These are phyloP conservation scores for Leptodontidium sp. DNA, from an alignment of 2,329 filamentous ascomycete species.

Conservation along the genomic window DNA sequence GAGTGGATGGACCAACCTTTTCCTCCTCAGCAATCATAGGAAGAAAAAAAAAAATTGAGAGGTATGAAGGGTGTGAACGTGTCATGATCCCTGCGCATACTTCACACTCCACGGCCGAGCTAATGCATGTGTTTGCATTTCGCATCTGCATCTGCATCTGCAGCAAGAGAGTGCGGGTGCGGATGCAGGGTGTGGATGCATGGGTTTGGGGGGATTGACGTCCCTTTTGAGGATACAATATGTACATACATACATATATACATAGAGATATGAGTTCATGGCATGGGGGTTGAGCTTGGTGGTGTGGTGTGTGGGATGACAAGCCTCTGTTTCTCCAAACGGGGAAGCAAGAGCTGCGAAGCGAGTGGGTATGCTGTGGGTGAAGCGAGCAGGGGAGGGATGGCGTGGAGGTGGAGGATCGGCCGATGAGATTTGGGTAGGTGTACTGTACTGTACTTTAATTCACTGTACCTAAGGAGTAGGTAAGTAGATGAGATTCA, in stretches of 20 bases:
- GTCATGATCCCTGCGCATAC: background rate
- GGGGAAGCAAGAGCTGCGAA: background rate
- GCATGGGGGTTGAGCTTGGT: no score
- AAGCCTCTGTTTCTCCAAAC: background rate
- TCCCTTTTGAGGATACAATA: background rate
- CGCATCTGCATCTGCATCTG: background rate
- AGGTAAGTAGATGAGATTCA: no score
- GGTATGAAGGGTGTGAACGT: background rate
- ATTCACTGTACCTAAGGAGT: no score
- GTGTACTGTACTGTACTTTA: no score
- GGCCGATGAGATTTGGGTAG: background rate
- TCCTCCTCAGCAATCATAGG: no score
- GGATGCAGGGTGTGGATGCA: background rate
- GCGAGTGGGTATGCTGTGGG: background rate
- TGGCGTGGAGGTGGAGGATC: background rate
- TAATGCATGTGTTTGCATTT: conserved; percentile 3
- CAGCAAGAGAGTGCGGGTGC: background rate
- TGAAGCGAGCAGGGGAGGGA: no score
- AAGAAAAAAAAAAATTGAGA: no score
- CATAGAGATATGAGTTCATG: no score
- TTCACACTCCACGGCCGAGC: background rate
- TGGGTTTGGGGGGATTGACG: background rate
- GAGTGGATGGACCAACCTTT: no score
- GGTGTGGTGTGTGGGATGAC: no score
- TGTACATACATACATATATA: no score